A percentile compares a stretch with the other conserved stretches of the same genome.
Evolutionary conservation across 2,329 filamentous ascomycete species (phyloP).

Genomic region (Trichoderma breve): DNA sequence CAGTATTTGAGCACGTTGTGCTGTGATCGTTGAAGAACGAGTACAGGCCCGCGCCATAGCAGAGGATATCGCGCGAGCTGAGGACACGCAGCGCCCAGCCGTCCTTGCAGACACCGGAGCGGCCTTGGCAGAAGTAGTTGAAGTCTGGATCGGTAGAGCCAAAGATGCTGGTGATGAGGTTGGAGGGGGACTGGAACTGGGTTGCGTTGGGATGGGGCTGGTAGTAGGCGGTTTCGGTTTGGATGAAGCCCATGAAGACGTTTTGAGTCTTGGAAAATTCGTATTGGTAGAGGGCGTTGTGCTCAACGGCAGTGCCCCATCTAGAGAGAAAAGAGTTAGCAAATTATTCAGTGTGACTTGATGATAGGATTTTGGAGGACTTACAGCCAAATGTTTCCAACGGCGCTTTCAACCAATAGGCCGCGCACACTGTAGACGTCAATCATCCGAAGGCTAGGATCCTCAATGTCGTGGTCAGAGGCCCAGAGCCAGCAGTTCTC

Average conservation of each 20-base stretch:
- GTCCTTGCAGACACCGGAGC: slow-evolving; percentile 23
- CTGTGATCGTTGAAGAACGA: slow-evolving; percentile 26
- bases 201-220: slow-evolving; percentile 23
- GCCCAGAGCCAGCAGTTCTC: slow-evolving; percentile 49
- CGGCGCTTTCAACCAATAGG: slow-evolving; percentile 36
- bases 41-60: slow-evolving; percentile 30
- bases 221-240: slow-evolving; percentile 34
- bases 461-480: slow-evolving; percentile 56
- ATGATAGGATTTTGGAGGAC: background rate
- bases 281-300: slow-evolving; percentile 47
- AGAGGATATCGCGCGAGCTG: slow-evolving; percentile 24
- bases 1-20: slow-evolving; percentile 25
- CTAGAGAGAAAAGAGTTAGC: background rate
- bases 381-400: background rate
- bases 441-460: slow-evolving; percentile 45
- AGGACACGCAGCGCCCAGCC: slow-evolving; percentile 29
- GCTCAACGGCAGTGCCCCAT: slow-evolving; percentile 26
- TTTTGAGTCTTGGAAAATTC: slow-evolving; percentile 46
- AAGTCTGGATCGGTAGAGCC: slow-evolving; percentile 20
- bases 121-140: slow-evolving; percentile 11
- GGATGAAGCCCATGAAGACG: slow-evolving; percentile 48
- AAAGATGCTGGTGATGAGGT: background rate
- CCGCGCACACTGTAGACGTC: slow-evolving; percentile 54
- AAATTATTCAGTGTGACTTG: background rate
- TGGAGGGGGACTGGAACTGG: slow-evolving; percentile 17